Base-by-base conservation (phyloP, 176 grass and related monocot species). In the Paspalum vaginatum region DNA sequence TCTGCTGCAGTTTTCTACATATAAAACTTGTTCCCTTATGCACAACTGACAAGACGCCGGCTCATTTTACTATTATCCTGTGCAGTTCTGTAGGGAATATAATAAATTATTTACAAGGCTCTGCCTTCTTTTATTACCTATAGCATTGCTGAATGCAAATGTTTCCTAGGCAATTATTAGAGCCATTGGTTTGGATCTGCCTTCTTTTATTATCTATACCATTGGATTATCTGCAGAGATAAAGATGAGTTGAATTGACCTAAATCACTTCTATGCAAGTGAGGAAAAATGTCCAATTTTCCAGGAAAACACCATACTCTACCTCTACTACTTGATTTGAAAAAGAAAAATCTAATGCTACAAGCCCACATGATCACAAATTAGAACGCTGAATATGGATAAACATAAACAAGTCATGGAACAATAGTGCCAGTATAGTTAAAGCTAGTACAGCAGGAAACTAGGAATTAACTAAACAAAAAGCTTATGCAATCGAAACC, bases 81-180 rank as follows among this genome's bases (percentile, higher is more conserved):
- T 77, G 22, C 21, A 27, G 45, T 37, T 25, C 9, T 84, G 47
- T 38, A 84, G 51, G 40, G 26, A 77, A 68, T n/a, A 58, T 10
- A 55, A 74, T 56, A 68, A 52, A 84, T 40, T 51, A 46, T 14
- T 70, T 41, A 25, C 57, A 62, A 32, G n/a, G 22, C 20, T 26
- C 57, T 72, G 52, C 18, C 39, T 46, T 12, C 11, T 59, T 46
- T 53, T 64, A 84, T 5, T 17, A 40, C 45, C 60, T 10, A 59
- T 75, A 75, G 68, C 37, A 44, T 3, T 73, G 38, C 25, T 87
- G 41, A 61, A 78, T 6, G 56, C 40, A 83, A 65, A 53, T 82
- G 5, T 61, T 76, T 56, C 5, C 56, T 13, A 9, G 43, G 32
- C 40, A 81, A 53, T n/a, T 68, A 83, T 32, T 32, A 32, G 32